Evolutionary conservation across 108 stramenopile species (phyloP), one percentile per base, ranked within the genome.

Genomic region (Skeletonema menzelii): DNA sequence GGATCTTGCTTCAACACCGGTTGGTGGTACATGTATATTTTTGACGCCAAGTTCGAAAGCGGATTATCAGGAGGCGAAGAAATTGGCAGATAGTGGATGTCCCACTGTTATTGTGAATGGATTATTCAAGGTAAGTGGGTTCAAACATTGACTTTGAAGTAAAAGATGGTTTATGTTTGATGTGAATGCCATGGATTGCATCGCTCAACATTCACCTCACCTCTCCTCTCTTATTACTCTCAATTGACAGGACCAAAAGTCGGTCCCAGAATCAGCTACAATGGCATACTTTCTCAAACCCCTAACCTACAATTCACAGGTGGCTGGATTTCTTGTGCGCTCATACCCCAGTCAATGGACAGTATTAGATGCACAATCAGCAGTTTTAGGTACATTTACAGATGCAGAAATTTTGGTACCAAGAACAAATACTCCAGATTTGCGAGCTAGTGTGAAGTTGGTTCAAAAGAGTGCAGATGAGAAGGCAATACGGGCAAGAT

Each of bases 261-360:
- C 82, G 49, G 69, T 91, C 0, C 72, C 83, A 30, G 74, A 61
- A 27, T 56, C 26, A 22, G 91, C 91, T 1, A 92, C 86, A 60
- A 90, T 92, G 88, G 88, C 87, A 0, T 92, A 90, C 56, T 92
- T 69, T 53, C 65, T 85, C 15, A 92, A 92, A 71, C 88, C 91
- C 3, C 76, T 92, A 31, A 92, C 91, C 0, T 92, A 92, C 83
- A 92, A 92, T 84, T 89, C 88, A 35, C 87, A 88, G 67, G 68
- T 92, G 2, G 84, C 81, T 4, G 91, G 91, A 24, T 89, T 87
- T 58, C 49, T 92, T 28, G 67, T 85, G 1, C 80, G 91, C 22
- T 44, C 58, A 1, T 89, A 92, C 65, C 88, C 91, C 0, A 66
- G 71, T 1, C 44, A 59, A 15, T 92, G 91, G 91, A 78, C 86